These are phyloP conservation scores for Clavulina sp. DNA, from an alignment of 768 basidiomycete genomes.

Conservation along the genomic window DNA sequence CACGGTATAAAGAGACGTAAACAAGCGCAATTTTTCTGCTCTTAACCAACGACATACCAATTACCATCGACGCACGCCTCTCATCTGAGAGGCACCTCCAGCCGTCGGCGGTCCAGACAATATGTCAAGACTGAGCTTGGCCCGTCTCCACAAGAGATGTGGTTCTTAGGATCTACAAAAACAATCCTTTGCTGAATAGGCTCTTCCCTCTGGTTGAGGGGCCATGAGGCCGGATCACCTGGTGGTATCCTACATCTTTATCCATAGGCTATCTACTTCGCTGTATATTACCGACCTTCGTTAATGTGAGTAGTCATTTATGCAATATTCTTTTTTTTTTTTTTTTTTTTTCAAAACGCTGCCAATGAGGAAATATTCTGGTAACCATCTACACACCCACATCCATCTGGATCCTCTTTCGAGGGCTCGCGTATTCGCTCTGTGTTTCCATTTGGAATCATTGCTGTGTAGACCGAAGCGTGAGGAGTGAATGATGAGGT, in stretches of 20 bases:
- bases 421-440: background rate
- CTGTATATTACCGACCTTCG: background rate
- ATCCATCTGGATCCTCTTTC: slow-evolving; percentile 3
- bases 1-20: background rate
- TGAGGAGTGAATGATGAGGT: slow-evolving; percentile 8
- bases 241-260: slow-evolving; percentile 7
- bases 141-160: background rate
- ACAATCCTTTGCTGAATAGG: slow-evolving; percentile 12
- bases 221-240: slow-evolving; percentile 13
- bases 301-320: background rate
- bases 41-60: slow-evolving; percentile 8
- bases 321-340: background rate
- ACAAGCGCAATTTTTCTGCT: background rate
- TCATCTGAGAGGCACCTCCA: background rate
- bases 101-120: slow-evolving; percentile 9
- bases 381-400: slow-evolving; percentile 12
- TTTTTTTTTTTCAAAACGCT: background rate
- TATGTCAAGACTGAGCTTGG: slow-evolving; percentile 4
- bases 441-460: background rate
- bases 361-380: slow-evolving; percentile 12
- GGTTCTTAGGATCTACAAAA: slow-evolving; percentile 5
- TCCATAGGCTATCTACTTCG: background rate
- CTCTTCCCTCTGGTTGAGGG: slow-evolving; percentile 8
- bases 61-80: slow-evolving; percentile 9
- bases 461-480: background rate